Percentiles rank a stretch among this genome's conserved stretches.
Evolutionary conservation across 768 basidiomycete species (phyloP).

Genomic region (Trametes meyenii): DNA sequence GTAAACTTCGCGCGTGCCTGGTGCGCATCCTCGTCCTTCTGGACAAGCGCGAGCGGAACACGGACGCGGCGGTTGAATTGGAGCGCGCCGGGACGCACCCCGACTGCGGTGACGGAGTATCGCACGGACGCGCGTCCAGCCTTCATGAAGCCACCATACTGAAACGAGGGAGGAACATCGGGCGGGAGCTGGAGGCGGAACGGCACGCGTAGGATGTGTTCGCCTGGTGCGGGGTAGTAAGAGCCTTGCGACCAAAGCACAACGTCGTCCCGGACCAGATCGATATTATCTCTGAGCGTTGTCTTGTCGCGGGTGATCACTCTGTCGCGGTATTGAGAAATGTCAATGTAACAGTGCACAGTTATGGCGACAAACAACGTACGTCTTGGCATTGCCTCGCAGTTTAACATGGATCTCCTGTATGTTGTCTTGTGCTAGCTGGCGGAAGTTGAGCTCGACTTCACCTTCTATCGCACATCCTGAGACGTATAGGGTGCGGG

Average conservation of each 20-base stretch:
- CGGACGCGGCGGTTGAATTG: conserved; percentile 9
- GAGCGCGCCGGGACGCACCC: conserved; percentile 18
- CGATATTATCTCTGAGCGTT: neutral
- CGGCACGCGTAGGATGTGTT: conserved; percentile 17
- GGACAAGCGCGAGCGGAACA: conserved; percentile 7
- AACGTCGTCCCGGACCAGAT: conserved; percentile 1
- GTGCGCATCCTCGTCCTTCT: conserved; percentile 3
- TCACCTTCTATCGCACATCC: conserved; percentile 15
- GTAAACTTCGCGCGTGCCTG: neutral
- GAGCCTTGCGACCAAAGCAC: conserved; percentile 9
- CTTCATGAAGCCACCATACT: neutral
- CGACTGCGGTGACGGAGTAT: conserved; percentile 18
- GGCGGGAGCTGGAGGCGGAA: conserved; percentile 16
- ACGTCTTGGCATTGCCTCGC: conserved; percentile 16
- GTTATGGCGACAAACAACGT: neutral
- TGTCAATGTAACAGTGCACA: too few species aligned
- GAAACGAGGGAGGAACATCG: conserved; percentile 16
- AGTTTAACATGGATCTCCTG: conserved; percentile 18
- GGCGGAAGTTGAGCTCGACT: conserved; percentile 16
- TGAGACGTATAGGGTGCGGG: neutral
- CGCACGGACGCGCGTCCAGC: neutral
- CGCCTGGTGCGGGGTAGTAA: conserved; percentile 13
- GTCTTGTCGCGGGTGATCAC: neutral
- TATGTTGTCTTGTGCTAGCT: conserved; percentile 8
- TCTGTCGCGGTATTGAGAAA: neutral